A percentile compares a stretch with the other conserved stretches of the same genome.
phyloP scores from a whole-genome alignment of 140 eudicot genomes.

The Erigeron philadelphicus region DNA sequence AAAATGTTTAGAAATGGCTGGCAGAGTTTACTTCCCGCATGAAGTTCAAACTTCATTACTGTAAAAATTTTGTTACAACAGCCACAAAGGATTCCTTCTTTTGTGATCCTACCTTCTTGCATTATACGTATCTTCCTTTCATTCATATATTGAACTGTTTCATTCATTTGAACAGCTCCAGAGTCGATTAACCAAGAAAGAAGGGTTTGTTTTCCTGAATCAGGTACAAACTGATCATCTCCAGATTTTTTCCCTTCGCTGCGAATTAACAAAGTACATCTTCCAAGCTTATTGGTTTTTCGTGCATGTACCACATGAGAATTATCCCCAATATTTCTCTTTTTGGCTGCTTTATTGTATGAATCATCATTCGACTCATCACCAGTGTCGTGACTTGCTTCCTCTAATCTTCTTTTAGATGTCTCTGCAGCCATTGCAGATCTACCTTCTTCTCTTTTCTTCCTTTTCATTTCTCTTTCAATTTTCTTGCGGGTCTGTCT shows the following conservation, averaged over 20 bases:
- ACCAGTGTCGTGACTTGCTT: constrained; percentile 32
- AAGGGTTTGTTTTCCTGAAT: constrained; percentile 72
- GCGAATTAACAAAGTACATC: constrained; percentile 73
- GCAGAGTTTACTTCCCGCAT: constrained; percentile 80
- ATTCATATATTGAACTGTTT: constrained; percentile 83
- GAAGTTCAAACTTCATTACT: constrained; percentile 87
- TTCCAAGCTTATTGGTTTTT: constrained; percentile 53
- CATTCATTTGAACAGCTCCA: constrained; percentile 51
- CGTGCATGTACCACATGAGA: constrained; percentile 42
- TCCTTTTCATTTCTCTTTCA: constrained; percentile 70
- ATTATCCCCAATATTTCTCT: constrained; percentile 21
- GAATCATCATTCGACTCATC: constrained; percentile 44
- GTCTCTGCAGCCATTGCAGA: constrained; percentile 22
- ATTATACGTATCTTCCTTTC: constrained; percentile 60
- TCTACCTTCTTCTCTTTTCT: constrained; percentile 51
- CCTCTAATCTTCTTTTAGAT: constrained; percentile 32
- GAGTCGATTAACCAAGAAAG: constrained; percentile 85
- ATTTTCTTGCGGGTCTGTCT: constrained; percentile 86
- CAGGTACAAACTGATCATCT: constrained; percentile 54
- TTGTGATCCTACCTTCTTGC: constrained; percentile 94
- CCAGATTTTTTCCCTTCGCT: constrained; percentile 51
- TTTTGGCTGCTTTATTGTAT: constrained; percentile 21
- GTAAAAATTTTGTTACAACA: constrained; percentile 85
- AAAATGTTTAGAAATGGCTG: constrained; percentile 70
- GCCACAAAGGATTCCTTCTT: constrained; percentile 88